These are phyloP conservation scores for Zopfia rhizophila DNA, from an alignment of 2,329 filamentous ascomycete species.

Conservation along the genomic window DNA sequence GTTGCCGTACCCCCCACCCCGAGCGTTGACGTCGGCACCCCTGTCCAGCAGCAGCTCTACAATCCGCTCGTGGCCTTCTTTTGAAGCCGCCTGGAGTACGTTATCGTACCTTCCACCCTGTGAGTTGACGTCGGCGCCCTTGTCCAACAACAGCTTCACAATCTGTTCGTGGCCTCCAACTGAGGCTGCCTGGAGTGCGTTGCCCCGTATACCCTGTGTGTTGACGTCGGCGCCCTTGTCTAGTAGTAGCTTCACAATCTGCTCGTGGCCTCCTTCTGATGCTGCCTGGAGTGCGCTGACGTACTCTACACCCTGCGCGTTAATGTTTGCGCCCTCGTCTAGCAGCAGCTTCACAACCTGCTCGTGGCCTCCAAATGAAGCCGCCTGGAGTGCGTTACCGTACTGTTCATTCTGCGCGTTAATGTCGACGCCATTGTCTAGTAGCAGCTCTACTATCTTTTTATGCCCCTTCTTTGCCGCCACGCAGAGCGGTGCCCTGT, in stretches of 20 bases:
- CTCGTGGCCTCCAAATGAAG: too few relatives aligned
- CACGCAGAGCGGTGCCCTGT: conserved; percentile 1
- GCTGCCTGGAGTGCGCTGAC: too few relatives aligned
- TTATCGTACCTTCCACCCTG: neutral
- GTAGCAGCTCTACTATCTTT: conserved; percentile 13
- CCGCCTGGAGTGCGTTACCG: conserved; percentile 15
- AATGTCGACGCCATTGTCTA: conserved; percentile 12
- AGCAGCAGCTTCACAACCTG: too few relatives aligned
- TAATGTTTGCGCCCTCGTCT: too few relatives aligned
- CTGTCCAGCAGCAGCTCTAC: conserved; percentile 4
- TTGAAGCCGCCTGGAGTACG: conserved; percentile 6
- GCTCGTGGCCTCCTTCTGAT: too few relatives aligned
- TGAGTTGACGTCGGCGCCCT: conserved; percentile 7
- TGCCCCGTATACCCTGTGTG: too few relatives aligned
- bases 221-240: too few relatives aligned
- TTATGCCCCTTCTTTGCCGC: conserved; percentile 14
- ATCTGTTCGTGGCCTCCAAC: conserved; percentile 1
- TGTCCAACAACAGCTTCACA: conserved; percentile 3
- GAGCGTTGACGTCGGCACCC: conserved; percentile 2
- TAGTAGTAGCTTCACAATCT: too few relatives aligned
- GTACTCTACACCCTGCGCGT: too few relatives aligned
- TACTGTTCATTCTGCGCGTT: conserved; percentile 3
- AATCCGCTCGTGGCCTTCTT: neutral
- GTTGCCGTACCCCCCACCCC: neutral
- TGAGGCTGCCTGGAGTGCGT: conserved; percentile 6